These are phyloP conservation scores for Hanseniaspora gamundiae DNA, from an alignment of 1,139 yeast species.

Conservation along the genomic window DNA sequence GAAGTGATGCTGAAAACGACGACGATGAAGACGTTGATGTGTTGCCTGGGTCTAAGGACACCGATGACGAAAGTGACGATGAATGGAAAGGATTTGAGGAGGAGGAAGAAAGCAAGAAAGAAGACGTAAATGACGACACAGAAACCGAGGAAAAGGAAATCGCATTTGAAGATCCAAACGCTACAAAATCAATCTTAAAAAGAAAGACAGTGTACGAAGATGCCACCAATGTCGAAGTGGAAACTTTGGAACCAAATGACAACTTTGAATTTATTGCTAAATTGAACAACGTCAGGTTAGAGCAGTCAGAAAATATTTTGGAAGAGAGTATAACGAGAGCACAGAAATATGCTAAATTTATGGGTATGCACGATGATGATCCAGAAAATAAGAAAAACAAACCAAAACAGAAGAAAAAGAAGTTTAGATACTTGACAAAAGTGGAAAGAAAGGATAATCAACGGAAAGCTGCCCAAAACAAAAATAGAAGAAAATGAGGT, in stretches of 20 bases:
- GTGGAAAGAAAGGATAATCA: slow-evolving; percentile 61
- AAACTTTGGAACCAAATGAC: slow-evolving; percentile 45
- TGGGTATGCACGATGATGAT: slow-evolving; percentile 35
- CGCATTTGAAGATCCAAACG: slow-evolving; percentile 3
- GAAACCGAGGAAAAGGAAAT: slow-evolving; percentile 10
- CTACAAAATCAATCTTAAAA: slow-evolving; percentile 31
- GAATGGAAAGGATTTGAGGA: slow-evolving; percentile 34
- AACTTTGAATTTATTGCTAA: slow-evolving; percentile 46
- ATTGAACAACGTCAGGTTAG: slow-evolving; percentile 51
- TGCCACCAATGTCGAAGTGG: slow-evolving; percentile 39
- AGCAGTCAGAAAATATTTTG: slow-evolving; percentile 46
- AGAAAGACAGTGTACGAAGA: slow-evolving; percentile 29
- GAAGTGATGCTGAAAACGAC: slow-evolving; percentile 28
- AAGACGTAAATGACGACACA: slow-evolving; percentile 15
- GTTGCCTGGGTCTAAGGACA: slow-evolving; percentile 10
- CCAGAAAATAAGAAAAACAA: slow-evolving; percentile 29
- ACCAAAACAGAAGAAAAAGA: slow-evolving; percentile 49
- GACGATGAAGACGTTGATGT: slow-evolving; percentile 11
- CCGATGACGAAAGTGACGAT: slow-evolving; percentile 20
- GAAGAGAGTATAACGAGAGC: slow-evolving; percentile 58
- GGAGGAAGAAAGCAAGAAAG: slow-evolving; percentile 15
- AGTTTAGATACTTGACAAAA: slow-evolving; percentile 76
- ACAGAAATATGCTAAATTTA: slow-evolving; percentile 55
- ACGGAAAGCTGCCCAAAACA: slow-evolving; percentile 36
- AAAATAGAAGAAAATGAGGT: slow-evolving; percentile 25